Base-by-base conservation (phyloP, 169 alveolate species). In the Cryptosporidium baileyi region DNA sequence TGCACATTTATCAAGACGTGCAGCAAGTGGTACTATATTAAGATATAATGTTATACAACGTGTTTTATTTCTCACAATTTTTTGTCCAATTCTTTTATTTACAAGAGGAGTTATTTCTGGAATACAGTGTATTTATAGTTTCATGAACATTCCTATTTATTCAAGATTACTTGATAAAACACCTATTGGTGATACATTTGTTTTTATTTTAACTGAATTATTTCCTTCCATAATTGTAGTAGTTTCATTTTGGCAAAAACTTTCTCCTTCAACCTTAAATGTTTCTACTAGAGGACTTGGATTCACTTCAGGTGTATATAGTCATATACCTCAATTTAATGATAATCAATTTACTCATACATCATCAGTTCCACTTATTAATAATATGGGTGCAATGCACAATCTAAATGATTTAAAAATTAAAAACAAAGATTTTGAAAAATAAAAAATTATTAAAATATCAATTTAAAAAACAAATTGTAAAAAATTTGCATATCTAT, bases 31-130 rank as follows among this genome's bases (percentile, higher is more conserved):
- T 5, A 74, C 85, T 19, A 57, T 74, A 15, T 36, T 74, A 43
- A 51, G 85, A 34, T 74, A 74, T 34, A 74, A 74, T 38, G 85
- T 74, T 26, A 74, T 74, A 8, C 63, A 74, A 38, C 52, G 85
- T 6, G 85, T 74, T 11, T 32, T 74, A 36, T 74, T 74, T 38
- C 41, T 74, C n/a, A 74, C 85, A 74, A 57, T 74, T 36, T 74
- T 74, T 45, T 74, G 85, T 67, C 85, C 85, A 8, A 30, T 59
- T 34, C 85, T 74, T 22, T 45, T 74, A 38, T 54, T 74, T 52
- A 54, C 26, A 19, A 36, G 74, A 5, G 85, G 85, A 8, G 8
- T 38, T 7, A 54, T 74, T 38, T 74, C 85, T 54, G 67, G 65
- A 36, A 5, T 74, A 1, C 85, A 74, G 32, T 51, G 61, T 6